A percentile compares a stretch with the other conserved stretches of the same genome.
These are phyloP conservation scores for Boletus pseudopeckii DNA, from an alignment of 768 basidiomycete genomes.

Conservation along the genomic window DNA sequence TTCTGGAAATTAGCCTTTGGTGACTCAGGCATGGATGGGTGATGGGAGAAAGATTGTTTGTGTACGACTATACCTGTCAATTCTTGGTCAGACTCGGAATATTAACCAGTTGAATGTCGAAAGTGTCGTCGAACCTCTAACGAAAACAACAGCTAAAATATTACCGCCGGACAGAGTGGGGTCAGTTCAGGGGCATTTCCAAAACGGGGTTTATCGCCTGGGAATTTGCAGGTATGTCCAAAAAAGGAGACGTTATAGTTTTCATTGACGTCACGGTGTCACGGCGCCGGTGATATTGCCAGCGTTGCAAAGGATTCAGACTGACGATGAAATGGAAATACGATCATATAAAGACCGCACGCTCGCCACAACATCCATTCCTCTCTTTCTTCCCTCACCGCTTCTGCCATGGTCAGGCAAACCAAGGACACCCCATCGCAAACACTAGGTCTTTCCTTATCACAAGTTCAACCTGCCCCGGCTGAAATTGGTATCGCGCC, in stretches of 20 bases:
- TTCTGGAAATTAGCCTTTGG: background rate
- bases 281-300: background rate
- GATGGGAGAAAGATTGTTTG: background rate
- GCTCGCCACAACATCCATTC: constrained; percentile 1
- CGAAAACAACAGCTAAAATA: too few species aligned
- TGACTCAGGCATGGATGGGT: too few species aligned
- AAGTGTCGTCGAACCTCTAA: background rate
- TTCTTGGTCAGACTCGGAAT: background rate
- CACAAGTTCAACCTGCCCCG: constrained; percentile 1
- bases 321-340: constrained; percentile 12
- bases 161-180: too few species aligned
- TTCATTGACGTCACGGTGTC: constrained; percentile 22
- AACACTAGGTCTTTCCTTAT: constrained; percentile 17
- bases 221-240: background rate
- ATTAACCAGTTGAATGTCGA: background rate
- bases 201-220: background rate
- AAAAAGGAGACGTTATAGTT: background rate
- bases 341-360: constrained; percentile 10
- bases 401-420: constrained; percentile 15
- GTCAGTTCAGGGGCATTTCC: background rate
- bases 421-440: background rate
- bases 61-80: background rate
- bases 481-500: constrained; percentile 17
- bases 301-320: background rate
- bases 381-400: background rate